Base-by-base conservation (phyloP, 2,329 filamentous ascomycete species). In the Aspergillus caelatus region DNA sequence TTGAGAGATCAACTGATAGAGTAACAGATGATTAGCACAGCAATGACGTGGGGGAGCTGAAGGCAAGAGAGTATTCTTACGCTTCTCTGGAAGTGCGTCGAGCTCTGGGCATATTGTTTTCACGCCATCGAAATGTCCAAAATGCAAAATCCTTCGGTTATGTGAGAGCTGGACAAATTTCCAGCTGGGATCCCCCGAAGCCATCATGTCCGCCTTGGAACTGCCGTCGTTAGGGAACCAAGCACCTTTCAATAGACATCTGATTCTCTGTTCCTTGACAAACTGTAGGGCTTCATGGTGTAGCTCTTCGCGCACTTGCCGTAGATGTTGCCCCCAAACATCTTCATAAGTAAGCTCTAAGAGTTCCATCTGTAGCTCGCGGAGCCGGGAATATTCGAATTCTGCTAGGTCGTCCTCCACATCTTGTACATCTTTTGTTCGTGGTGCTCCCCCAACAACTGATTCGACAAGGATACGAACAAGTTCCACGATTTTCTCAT, bases 191-290 rank as follows among this genome's bases (percentile, higher is more conserved):
- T 77, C 79, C 63, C 73, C 81, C 65, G 74, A 79, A 66, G 74
- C 75, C 58, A 77, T 83, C 71, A 69, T 80, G 68, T 82, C 86
- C 74, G 73, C 78, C 72, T 77, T 81, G 68, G 79, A 85, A 77
- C 77, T 84, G 79, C 75, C 81, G 76, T 80, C 77, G 54, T 81
- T 79, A 4, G 86, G 84, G 69, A 98, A 99, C 95, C 95, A 99
- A 11, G 91, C 89, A 8, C 95, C 95, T 69, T 92, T 86, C 4
- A 98, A 85, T 45, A 99, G 82, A 74, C 94, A 97, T 60, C 95
- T 87, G 65, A 98, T 91, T 43, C 95, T 89, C 78, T 99, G 95
- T 80, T 99, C 95, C 78, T 97, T 97, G 78, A 98, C 92, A 74
- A 99, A 99, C 72, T 97, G 92, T 60, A 97, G 81, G 12, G 94